Conservation (phyloP, 345 rosid species). For the Clarkia xantiana region DNA sequence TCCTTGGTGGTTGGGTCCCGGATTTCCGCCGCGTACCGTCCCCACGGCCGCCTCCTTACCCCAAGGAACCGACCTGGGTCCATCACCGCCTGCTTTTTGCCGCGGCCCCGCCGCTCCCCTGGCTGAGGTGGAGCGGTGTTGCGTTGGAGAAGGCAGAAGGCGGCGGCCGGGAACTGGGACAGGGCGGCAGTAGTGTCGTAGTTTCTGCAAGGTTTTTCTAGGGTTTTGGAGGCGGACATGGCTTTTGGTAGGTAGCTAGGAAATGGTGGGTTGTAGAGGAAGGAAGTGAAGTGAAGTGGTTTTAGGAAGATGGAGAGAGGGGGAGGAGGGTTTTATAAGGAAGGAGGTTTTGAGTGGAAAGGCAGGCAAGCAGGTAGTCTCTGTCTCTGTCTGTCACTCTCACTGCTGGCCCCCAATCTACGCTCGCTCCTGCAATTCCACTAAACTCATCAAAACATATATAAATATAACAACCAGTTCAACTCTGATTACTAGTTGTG, state of each 20-base stretch:
- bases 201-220: constrained; percentile 16
- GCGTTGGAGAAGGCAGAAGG: constrained; percentile 26
- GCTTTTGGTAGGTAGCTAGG: not conserved
- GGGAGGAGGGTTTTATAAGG: constrained; percentile 4
- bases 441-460: too few species aligned
- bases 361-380: too few species aligned
- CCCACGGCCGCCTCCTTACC: constrained; percentile 91
- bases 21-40: constrained; percentile 91
- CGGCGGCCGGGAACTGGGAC: constrained; percentile 18
- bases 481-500: too few species aligned
- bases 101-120: constrained; percentile 67
- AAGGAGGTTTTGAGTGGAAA: not conserved
- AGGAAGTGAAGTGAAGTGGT: too few species aligned
- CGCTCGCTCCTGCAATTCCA: too few species aligned
- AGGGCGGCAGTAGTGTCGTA: constrained; percentile 20
- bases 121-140: constrained; percentile 32
- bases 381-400: too few species aligned
- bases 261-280: not conserved
- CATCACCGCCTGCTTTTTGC: constrained; percentile 48
- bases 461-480: too few species aligned
- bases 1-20: constrained; percentile 95
- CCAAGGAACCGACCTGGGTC: constrained; percentile 92
- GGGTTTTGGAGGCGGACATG: constrained; percentile 1
- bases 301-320: too few species aligned
- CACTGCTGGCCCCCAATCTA: too few species aligned